A percentile compares a stretch with the other conserved stretches of the same genome.
These are phyloP conservation scores for Colletotrichum lini DNA, from an alignment of 2,329 filamentous ascomycete genomes.

Conservation along the genomic window DNA sequence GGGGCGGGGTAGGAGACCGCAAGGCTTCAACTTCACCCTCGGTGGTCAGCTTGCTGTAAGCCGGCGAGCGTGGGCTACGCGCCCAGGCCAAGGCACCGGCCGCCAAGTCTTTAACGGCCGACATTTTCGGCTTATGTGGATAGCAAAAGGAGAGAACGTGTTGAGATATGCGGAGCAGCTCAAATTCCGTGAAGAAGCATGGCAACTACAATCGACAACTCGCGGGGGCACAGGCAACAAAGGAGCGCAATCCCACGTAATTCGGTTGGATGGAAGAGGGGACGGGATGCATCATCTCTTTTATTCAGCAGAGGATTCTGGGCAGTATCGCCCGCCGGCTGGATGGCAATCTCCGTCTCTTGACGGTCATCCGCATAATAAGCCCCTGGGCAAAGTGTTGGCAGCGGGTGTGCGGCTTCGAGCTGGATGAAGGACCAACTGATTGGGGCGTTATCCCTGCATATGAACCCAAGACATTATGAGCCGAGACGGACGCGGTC, in stretches of 20 bases:
- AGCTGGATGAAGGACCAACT: neutral
- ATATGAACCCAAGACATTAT: conserved; percentile 7
- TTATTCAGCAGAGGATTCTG: neutral
- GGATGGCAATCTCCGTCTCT: neutral
- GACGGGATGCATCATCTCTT: neutral
- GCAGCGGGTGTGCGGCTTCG: neutral
- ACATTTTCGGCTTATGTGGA: neutral
- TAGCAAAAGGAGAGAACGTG: neutral
- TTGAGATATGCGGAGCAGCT: neutral
- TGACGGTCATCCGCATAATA: neutral
- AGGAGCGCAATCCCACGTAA: too few species aligned
- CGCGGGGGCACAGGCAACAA: too few species aligned
- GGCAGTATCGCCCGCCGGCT: too few species aligned
- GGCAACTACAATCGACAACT: neutral
- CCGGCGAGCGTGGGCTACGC: neutral
- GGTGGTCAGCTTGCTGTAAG: conserved; percentile 20
- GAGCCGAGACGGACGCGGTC: neutral
- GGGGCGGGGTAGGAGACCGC: neutral
- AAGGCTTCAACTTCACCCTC: conserved; percentile 17
- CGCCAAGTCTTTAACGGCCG: neutral
- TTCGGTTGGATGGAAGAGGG: too few species aligned
- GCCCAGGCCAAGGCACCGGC: conserved; percentile 5
- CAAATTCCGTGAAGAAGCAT: neutral
- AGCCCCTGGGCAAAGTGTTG: neutral
- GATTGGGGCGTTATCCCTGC: conserved; percentile 14